Base-by-base conservation (phyloP, 257 asterid species). In the Voacanga thouarsii region DNA sequence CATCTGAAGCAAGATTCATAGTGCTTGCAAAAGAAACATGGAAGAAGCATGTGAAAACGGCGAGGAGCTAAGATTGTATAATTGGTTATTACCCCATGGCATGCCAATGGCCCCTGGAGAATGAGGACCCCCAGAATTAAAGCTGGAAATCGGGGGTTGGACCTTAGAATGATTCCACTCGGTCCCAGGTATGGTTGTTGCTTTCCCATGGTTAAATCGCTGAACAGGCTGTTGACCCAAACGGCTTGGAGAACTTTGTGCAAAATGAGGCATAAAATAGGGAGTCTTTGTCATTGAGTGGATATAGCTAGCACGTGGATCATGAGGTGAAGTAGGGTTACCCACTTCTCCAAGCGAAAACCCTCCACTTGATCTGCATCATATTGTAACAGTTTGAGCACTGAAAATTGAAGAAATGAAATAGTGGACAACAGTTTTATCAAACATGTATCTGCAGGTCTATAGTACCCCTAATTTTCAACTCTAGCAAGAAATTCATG, bases 211-310 rank as follows among this genome's bases (percentile, higher is more conserved):
- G 86, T 80, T 87, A 74, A 82, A 87, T 83, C 89, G 88, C 85
- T 88, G 92, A 75, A 67, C 49, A 10, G 91, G 91, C 79, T 84
- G 91, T 80, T 87, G 92, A 24, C 94, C 92, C 70, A 89, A 80
- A 49, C 93, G 93, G 83, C 96, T 91, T 53, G 90, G 93, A 67
- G 97, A 92, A 86, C 71, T 82, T 80, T 80, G 96, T 56, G 89
- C 79, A 77, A 80, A 78, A 74, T 89, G 92, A 73, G 97, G 95
- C 83, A 77, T 78, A 61, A 86, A 80, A 76, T 91, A 88, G 72
- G 97, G 78, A 18, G 92, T 90, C 80, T 84, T 87, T 28, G 80
- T 21, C 75, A 82, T 73, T 23, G 83, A 80, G 71, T 87, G 97
- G 56, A 78, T 75, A 80, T 85, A 85, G 60, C 89, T 90, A 41